Evolutionary conservation across 371 early-diverging fungal genomes (phyloP), one percentile per base, ranked within the genome.

Genomic region (Mucor piriformis): DNA sequence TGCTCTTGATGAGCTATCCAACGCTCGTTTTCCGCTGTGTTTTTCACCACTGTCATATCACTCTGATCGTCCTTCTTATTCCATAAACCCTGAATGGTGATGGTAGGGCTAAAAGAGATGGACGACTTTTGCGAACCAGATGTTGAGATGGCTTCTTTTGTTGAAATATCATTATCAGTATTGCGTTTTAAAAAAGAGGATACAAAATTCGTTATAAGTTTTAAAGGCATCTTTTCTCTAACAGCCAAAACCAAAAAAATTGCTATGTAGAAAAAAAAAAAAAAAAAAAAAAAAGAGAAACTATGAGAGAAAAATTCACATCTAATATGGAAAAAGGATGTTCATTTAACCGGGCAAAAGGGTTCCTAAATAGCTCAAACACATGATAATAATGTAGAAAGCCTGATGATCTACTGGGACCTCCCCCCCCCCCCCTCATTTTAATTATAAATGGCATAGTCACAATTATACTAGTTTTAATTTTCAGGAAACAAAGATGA

Each of bases 61-160:
- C 55, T 63, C 2, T 50, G 46, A 23, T 69, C 72, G 23, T 67
- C 64, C 20, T 70, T 73, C 21, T 53, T 69, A 6, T 32, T 54
- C 59, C 61, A 66, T 18, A 72, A 38, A 10, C 63, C 62, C 35
- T 66, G 63, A 38, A 72, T 50, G 2, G 76, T 72, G 5, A 67
- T 55, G 3, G 77, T 69, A 8, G 77, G 73, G 44, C 76, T 70
- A 44, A 76, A 76, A 5, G 69, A 62, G 35, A 73, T 56, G 2
- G 66, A 52, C 18, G 62, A 63, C 51, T 51, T 49, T 42, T 32
- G 54, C 15, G 51, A 48, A 37, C 21, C 48, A 18, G 56, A 49
- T 34, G 59, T 37, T 42, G 57, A 13, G 27, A 55, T n/a, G 24
- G n/a, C 7, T 25, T 64, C 66, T 25, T 55, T 58, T 34, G 33